Conservation (phyloP, 2,329 filamentous ascomycete genomes). For the Talaromyces sp. region DNA sequence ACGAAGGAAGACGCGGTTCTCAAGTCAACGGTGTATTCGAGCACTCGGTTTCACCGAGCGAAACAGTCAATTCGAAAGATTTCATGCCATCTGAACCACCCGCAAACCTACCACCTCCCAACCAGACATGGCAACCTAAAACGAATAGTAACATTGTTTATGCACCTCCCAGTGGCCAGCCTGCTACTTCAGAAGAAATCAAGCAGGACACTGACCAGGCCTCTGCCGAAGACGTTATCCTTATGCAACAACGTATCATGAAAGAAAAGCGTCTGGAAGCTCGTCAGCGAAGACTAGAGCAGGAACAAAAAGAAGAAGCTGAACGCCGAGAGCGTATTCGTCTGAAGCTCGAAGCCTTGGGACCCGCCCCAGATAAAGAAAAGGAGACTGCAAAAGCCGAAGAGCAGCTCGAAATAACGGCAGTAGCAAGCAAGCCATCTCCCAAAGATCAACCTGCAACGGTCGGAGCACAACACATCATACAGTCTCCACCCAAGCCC, state of each 20-base stretch:
- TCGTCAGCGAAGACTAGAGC: constrained; percentile 52
- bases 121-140: constrained; percentile 31
- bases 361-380: constrained; percentile 35
- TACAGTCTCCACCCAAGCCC: constrained; percentile 56
- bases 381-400: constrained; percentile 29
- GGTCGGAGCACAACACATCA: constrained; percentile 29
- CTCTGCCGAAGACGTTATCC: constrained; percentile 43
- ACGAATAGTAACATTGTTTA: constrained; percentile 29
- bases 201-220: constrained; percentile 17
- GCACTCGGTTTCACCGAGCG: constrained; percentile 29
- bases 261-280: constrained; percentile 57
- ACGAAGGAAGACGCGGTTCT: constrained; percentile 41
- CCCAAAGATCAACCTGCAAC: constrained; percentile 2
- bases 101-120: constrained; percentile 27
- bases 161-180: constrained; percentile 23
- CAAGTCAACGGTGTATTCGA: constrained; percentile 36
- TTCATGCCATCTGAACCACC: constrained; percentile 24
- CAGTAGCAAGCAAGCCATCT: constrained; percentile 22
- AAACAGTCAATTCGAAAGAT: constrained; percentile 26
- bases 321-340: constrained; percentile 57
- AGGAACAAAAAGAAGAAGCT: constrained; percentile 56
- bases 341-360: constrained; percentile 55
- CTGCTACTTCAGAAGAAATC: constrained; percentile 19
- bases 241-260: constrained; percentile 59
- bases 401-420: constrained; percentile 25